phyloP scores from a whole-genome alignment of 208 protist genomes.

The Balamuthia mandrillaris region DNA sequence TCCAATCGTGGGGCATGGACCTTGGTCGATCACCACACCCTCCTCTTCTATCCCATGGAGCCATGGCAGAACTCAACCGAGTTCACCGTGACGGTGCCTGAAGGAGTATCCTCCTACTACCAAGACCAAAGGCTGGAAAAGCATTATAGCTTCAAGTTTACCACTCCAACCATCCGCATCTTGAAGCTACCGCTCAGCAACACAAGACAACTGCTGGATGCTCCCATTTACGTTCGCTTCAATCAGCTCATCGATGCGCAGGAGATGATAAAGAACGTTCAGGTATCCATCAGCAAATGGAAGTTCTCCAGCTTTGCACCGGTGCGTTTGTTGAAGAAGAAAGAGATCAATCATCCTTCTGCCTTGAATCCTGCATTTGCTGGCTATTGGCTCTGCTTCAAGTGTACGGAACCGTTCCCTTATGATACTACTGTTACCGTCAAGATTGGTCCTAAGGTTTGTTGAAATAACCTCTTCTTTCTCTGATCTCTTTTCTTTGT shows the following conservation, averaged over 20 bases:
- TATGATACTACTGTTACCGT: conserved; percentile 2
- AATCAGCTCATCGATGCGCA: not conserved
- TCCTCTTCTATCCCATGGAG: not conserved
- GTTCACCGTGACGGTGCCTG: not conserved
- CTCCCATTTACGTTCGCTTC: conserved; percentile 22
- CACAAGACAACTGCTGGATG: not conserved
- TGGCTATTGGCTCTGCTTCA: conserved; percentile 20
- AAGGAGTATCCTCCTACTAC: not conserved
- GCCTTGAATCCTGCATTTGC: not conserved
- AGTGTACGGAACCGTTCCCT: not conserved
- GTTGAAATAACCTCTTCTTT: not conserved
- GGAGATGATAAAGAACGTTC: conserved; percentile 13
- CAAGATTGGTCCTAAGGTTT: conserved; percentile 14
- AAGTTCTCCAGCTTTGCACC: not conserved
- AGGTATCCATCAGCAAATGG: conserved; percentile 12
- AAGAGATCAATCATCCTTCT: not conserved
- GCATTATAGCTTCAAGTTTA: not conserved
- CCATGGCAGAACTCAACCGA: not conserved
- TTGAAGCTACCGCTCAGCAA: not conserved
- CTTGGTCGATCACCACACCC: not conserved
- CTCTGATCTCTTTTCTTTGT: not conserved
- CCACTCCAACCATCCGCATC: not conserved
- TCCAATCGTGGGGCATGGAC: too few relatives aligned
- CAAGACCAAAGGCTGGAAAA: not conserved
- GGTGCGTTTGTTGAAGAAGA: not conserved